Percentiles rank a stretch among this genome's conserved stretches.
Conservation (phyloP, 164 flowering plant species). For the Aristolochia fimbriata region DNA sequence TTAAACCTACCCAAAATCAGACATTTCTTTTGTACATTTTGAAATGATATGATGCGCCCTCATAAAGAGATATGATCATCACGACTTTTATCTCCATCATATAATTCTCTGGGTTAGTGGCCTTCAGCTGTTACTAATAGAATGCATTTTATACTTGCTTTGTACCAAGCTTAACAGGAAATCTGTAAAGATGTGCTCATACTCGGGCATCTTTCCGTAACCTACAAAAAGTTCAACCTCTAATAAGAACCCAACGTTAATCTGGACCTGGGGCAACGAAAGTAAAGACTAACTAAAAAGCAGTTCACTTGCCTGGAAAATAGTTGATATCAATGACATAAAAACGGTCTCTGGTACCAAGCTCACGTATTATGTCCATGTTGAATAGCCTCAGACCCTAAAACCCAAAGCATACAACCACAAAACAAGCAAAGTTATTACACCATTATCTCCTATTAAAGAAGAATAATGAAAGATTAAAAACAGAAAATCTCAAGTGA, state of each 20-base stretch:
- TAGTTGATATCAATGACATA: conserved; percentile 95
- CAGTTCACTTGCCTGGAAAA: conserved; percentile 58
- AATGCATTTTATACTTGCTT: conserved; percentile 35
- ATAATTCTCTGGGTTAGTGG: not conserved
- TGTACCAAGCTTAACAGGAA: conserved; percentile 55
- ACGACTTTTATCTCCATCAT: not conserved
- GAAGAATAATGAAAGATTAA: not conserved
- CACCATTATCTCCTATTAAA: not conserved
- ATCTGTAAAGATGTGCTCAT: conserved; percentile 80
- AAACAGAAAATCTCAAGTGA: not conserved
- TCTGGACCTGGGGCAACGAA: too few relatives aligned
- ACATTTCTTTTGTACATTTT: too few relatives aligned
- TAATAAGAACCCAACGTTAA: conserved; percentile 1
- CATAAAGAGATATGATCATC: too few relatives aligned
- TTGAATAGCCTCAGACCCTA: conserved; percentile 88
- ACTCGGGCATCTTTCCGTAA: conserved; percentile 79
- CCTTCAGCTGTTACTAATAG: conserved; percentile 13
- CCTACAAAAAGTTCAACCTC: conserved; percentile 27
- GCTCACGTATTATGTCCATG: conserved; percentile 78
- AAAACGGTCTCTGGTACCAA: conserved; percentile 55
- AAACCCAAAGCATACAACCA: conserved; percentile 2
- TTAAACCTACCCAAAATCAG: too few relatives aligned
- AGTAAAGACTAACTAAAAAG: not conserved
- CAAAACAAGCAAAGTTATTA: not conserved
- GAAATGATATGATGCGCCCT: too few relatives aligned